These are phyloP conservation scores for Phytophthora citricola DNA, from an alignment of 352 stramenopile species.

Conservation along the genomic window DNA sequence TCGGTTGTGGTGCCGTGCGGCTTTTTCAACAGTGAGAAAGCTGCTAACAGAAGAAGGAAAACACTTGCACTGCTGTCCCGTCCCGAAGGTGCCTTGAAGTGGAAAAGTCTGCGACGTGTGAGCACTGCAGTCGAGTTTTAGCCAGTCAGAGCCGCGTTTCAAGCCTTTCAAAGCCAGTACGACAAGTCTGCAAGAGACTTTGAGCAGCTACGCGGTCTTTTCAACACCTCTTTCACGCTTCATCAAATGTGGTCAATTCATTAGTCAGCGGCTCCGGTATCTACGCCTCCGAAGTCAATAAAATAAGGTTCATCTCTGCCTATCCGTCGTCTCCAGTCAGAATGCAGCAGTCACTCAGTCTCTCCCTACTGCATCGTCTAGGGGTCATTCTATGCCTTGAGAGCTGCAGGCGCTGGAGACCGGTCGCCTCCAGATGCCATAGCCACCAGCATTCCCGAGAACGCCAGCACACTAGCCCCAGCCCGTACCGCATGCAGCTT, in stretches of 20 bases:
- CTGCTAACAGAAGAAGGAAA: neutral
- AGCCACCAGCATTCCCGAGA: constrained; percentile 66
- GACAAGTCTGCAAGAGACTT: too few species aligned
- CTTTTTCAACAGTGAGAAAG: constrained; percentile 19
- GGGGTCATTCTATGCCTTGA: constrained; percentile 12
- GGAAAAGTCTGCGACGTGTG: constrained; percentile 34
- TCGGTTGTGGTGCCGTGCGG: neutral
- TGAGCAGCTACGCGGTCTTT: constrained; percentile 4
- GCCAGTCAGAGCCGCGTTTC: constrained; percentile 4
- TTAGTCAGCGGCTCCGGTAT: constrained; percentile 19
- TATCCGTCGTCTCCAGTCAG: constrained; percentile 12
- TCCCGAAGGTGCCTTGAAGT: constrained; percentile 28
- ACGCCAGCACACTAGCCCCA: constrained; percentile 57
- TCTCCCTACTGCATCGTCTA: neutral
- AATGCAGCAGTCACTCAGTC: neutral
- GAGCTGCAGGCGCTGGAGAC: constrained; percentile 2
- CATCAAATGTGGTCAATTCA: constrained; percentile 12
- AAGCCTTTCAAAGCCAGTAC: constrained; percentile 19
- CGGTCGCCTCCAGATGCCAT: constrained; percentile 54
- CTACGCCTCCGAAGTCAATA: constrained; percentile 30
- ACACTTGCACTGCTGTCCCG: constrained; percentile 12
- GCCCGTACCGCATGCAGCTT: constrained; percentile 65
- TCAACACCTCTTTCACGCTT: neutral
- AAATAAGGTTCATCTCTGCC: constrained; percentile 30
- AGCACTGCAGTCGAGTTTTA: constrained; percentile 7